A percentile compares a stretch with the other conserved stretches of the same genome.
Evolutionary conservation across 2,329 filamentous ascomycete species (phyloP).

Genomic region (Phialophora expanda): DNA sequence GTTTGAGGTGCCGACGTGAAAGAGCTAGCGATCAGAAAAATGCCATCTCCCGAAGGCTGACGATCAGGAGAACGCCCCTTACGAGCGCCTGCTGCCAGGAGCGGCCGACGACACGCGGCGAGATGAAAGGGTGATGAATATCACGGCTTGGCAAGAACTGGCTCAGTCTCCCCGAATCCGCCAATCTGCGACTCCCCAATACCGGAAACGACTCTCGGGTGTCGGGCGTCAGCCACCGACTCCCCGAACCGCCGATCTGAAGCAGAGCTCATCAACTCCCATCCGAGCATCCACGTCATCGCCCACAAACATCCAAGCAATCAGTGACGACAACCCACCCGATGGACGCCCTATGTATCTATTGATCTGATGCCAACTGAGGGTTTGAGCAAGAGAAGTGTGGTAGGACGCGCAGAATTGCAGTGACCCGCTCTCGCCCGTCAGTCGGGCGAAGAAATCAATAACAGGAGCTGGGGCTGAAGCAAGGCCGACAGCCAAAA

Average conservation of each 20-base stretch:
- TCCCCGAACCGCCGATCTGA: conserved; percentile 16
- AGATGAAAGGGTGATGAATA: conserved; percentile 11
- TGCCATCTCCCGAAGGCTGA: not conserved
- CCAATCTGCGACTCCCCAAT: conserved; percentile 11
- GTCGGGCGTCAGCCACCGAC: conserved; percentile 21
- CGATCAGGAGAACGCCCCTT: not conserved
- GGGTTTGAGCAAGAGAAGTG: not conserved
- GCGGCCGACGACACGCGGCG: not conserved
- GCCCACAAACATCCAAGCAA: not conserved
- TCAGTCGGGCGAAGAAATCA: not conserved
- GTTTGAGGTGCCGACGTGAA: conserved; percentile 59
- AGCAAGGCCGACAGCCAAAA: conserved; percentile 3
- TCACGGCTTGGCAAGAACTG: conserved; percentile 7
- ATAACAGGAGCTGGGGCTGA: conserved; percentile 6
- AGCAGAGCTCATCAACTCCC: conserved; percentile 5
- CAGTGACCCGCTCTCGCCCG: not conserved
- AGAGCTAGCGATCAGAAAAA: not conserved
- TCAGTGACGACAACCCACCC: not conserved
- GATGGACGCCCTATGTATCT: not conserved
- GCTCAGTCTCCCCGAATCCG: conserved; percentile 11
- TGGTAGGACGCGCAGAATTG: conserved; percentile 9
- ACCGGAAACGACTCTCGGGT: conserved; percentile 1
- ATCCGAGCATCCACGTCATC: conserved; percentile 15
- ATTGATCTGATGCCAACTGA: not conserved
- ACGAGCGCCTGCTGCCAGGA: not conserved